Evolutionary conservation across 2,329 filamentous ascomycete species (phyloP), one percentile per base, ranked within the genome.

Genomic region (Lasiodiplodia theobromae): DNA sequence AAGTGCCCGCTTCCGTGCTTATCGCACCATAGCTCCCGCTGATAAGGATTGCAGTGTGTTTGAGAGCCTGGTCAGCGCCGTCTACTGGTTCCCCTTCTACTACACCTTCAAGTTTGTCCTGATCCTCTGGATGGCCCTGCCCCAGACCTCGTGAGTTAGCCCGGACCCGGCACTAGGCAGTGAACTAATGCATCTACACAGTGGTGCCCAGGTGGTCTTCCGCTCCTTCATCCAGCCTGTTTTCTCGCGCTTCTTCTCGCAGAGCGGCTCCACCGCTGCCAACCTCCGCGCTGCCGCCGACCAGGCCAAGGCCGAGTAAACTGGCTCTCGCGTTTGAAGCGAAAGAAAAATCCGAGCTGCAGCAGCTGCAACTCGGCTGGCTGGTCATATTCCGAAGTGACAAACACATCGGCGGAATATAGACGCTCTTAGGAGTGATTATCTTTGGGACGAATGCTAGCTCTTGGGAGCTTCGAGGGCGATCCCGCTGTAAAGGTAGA

Each of bases 51-150:
- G 16, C 73, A 89, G 86, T 71, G 91, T 96, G 62, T 79, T 93
- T 75, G 93, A 96, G 87, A 94, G 91, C 81, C 87, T 92, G 71
- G 83, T 96, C 77, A 94, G 87, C 83, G 91, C 93, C 72, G 92
- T 95, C 72, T 96, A 96, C 88, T 96, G 92, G 92, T 93, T 96
- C 86, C 92, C 96, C 79, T 99, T 99, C 86, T 99, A 99, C 91
- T 99, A 93, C 85, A 95, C 94, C 80, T 98, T 99, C 92, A 99
- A 99, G 89, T 97, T 99, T 80, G 86, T 96, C 79, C 92, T 98
- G 81, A 88, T 98, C 77, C 90, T 99, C 81, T 99, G 96, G 96
- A 94, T 99, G 85, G 90, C 95, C 75, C 93, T 99, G 77, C 96
- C 96, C 81, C 88, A 92, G 82, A 97, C 96, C 86, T 86, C 87